phyloP scores from a whole-genome alignment of 139 green algal species.

The Bryopsis sp. region DNA sequence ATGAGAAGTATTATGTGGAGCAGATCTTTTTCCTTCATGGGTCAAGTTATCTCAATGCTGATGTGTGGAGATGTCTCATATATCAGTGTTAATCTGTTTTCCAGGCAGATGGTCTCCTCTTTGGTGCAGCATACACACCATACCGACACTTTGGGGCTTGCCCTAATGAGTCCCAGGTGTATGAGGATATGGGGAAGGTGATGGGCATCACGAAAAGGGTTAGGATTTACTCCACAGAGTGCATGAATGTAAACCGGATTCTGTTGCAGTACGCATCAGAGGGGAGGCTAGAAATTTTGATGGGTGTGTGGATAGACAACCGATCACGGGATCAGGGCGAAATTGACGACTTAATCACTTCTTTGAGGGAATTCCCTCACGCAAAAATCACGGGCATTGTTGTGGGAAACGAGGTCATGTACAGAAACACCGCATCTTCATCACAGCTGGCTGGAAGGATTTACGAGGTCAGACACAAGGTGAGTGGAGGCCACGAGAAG shows the following conservation, averaged over 20 bases:
- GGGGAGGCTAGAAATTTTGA: not conserved
- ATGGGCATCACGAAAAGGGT: not conserved
- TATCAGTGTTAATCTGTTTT: not conserved
- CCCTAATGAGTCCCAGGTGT: constrained; percentile 3
- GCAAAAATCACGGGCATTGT: constrained; percentile 10
- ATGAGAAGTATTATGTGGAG: no score
- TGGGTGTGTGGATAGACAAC: constrained; percentile 13
- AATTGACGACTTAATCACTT: not conserved
- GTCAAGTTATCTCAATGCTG: no score
- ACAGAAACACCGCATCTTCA: not conserved
- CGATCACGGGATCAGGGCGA: constrained; percentile 2
- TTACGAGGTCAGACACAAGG: not conserved
- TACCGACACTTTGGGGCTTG: constrained; percentile 8
- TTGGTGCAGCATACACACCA: not conserved
- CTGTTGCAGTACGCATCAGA: not conserved
- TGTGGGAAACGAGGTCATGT: constrained; percentile 14
- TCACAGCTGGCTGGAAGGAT: not conserved
- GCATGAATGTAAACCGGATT: constrained; percentile 7
- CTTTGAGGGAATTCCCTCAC: not conserved
- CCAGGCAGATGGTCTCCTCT: not conserved
- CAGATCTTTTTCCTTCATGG: no score
- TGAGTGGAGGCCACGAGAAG: not conserved
- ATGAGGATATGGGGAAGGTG: not conserved
- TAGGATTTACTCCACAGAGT: constrained; percentile 16
- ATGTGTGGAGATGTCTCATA: not conserved